Percentiles rank a stretch among this genome's conserved stretches.
Conservation (phyloP, 768 basidiomycete species). For the Lentinula guzmanii region DNA sequence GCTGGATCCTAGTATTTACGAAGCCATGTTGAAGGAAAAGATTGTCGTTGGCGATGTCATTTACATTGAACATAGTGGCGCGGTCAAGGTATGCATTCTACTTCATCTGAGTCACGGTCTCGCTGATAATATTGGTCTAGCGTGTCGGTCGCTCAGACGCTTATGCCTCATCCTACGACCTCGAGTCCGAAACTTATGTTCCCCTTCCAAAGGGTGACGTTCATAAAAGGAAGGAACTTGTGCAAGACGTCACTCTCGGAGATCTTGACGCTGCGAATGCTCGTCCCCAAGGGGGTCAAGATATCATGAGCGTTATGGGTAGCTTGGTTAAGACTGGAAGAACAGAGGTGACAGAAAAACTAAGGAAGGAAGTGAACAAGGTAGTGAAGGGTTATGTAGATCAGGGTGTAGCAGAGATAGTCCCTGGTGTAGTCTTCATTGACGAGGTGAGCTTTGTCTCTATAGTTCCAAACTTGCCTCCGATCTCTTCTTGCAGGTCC, state of each 20-base stretch:
- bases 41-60: slow-evolving; percentile 96
- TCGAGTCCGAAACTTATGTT: slow-evolving; percentile 98
- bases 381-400: slow-evolving; percentile 97
- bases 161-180: slow-evolving; percentile 94
- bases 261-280: slow-evolving; percentile 97
- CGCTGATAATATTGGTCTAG: slow-evolving; percentile 30
- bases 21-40: slow-evolving; percentile 95
- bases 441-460: slow-evolving; percentile 69
- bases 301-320: slow-evolving; percentile 98
- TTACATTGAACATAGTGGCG: slow-evolving; percentile 94
- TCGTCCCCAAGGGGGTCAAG: slow-evolving; percentile 92
- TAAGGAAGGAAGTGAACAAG: slow-evolving; percentile 93
- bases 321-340: slow-evolving; percentile 84
- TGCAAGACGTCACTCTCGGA: slow-evolving; percentile 92
- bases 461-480: slow-evolving; percentile 1
- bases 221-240: slow-evolving; percentile 92
- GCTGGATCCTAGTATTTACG: slow-evolving; percentile 92
- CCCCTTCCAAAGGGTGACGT: slow-evolving; percentile 96
- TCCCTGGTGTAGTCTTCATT: slow-evolving; percentile 97
- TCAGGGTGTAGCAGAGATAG: slow-evolving; percentile 95
- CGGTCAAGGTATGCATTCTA: slow-evolving; percentile 70
- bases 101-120: background rate
- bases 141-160: slow-evolving; percentile 96
- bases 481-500: slow-evolving; percentile 53
- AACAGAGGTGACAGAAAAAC: slow-evolving; percentile 96